Percentiles rank a stretch among this genome's conserved stretches.
Evolutionary conservation across 768 basidiomycete species (phyloP).

Genomic region (Collybia sp.): DNA sequence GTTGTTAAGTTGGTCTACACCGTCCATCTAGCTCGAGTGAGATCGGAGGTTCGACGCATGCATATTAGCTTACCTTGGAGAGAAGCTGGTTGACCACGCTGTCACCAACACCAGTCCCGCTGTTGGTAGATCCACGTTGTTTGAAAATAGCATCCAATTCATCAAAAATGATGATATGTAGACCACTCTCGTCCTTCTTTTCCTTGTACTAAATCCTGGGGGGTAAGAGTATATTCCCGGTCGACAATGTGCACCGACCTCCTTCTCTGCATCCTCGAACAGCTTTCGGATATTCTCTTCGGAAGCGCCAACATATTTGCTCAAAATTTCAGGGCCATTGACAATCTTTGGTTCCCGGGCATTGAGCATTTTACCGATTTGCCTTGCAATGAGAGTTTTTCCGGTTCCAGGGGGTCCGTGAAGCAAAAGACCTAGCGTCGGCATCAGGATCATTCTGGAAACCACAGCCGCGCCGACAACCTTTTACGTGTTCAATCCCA

Average conservation of each 20-base stretch:
- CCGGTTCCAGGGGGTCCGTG: constrained; percentile 98
- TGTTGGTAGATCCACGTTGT: constrained; percentile 90
- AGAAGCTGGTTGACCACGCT: constrained; percentile 97
- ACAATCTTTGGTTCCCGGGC: constrained; percentile 97
- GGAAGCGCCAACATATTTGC: constrained; percentile 94
- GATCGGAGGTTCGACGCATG: neutral
- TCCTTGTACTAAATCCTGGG: constrained; percentile 73
- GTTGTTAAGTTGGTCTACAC: constrained; percentile 98
- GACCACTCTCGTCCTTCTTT: constrained; percentile 92
- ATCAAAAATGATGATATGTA: constrained; percentile 99
- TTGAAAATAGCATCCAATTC: constrained; percentile 99
- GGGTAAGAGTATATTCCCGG: neutral
- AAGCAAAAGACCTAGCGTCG: constrained; percentile 73
- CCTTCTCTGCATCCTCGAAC: constrained; percentile 97
- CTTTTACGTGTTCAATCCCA: constrained; percentile 97
- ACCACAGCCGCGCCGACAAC: constrained; percentile 30
- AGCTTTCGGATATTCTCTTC: constrained; percentile 98
- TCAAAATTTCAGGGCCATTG: constrained; percentile 96
- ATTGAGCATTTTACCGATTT: constrained; percentile 99
- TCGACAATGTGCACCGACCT: constrained; percentile 40
- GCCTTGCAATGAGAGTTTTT: constrained; percentile 95
- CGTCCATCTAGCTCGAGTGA: constrained; percentile 77
- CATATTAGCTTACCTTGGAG: constrained; percentile 64
- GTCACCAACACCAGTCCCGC: constrained; percentile 96
- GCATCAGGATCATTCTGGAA: neutral